Evolutionary conservation across 805 yeast species (phyloP).

Genomic region (Candida hispaniensis): DNA sequence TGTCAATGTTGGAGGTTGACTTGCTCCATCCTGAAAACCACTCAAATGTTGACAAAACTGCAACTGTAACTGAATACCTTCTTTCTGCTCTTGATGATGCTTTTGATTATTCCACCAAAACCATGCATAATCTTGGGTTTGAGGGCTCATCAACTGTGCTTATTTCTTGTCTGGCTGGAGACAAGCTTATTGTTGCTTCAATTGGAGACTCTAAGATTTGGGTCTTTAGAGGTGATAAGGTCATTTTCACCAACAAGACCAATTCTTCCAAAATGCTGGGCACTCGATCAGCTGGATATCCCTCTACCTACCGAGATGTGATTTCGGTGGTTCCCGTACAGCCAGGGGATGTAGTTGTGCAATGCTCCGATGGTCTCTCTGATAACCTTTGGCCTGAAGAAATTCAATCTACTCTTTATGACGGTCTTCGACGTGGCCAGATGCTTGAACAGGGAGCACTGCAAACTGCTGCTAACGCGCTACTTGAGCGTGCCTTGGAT

Average conservation of each 20-base stretch:
- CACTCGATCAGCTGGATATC: slow-evolving; percentile 16
- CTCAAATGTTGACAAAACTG: slow-evolving; percentile 12
- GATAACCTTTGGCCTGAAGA: slow-evolving; percentile 20
- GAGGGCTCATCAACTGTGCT: slow-evolving; percentile 19
- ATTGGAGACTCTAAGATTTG: slow-evolving; percentile 18
- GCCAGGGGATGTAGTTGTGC: slow-evolving; percentile 17
- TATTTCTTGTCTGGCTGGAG: slow-evolving; percentile 17
- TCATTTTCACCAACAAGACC: slow-evolving; percentile 16
- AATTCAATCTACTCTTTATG: slow-evolving; percentile 16
- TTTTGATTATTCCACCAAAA: slow-evolving; percentile 15
- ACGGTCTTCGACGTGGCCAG: slow-evolving; percentile 14
- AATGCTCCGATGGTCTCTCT: slow-evolving; percentile 18
- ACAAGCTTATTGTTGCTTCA: slow-evolving; percentile 16
- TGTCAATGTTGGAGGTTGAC: slow-evolving; percentile 15
- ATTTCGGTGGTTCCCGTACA: slow-evolving; percentile 15
- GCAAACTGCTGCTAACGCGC: slow-evolving; percentile 17
- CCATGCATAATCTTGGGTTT: slow-evolving; percentile 15
- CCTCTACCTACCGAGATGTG: slow-evolving; percentile 8
- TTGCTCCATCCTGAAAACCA: slow-evolving; percentile 15
- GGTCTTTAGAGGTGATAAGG: slow-evolving; percentile 18
- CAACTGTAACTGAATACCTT: slow-evolving; percentile 15
- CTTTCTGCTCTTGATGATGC: slow-evolving; percentile 17
- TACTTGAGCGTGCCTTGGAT: slow-evolving; percentile 16
- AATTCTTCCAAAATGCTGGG: slow-evolving; percentile 17
- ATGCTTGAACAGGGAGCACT: slow-evolving; percentile 16